Evolutionary conservation across 306 rosid species (phyloP).

Genomic region (Calophaca sinica): DNA sequence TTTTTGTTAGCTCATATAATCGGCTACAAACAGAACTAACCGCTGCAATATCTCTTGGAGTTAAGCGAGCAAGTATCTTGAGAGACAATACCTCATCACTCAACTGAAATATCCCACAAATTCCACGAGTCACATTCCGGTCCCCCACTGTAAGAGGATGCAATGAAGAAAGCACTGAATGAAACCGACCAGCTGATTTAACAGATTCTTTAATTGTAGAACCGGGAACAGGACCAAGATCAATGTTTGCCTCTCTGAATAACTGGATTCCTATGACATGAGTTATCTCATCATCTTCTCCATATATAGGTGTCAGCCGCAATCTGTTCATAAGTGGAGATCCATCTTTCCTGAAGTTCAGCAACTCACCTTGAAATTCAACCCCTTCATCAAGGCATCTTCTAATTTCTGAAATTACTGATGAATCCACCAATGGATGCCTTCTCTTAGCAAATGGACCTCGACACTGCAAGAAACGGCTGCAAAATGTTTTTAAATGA

Average conservation of each 20-base stretch:
- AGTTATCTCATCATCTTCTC: slow-evolving; percentile 94
- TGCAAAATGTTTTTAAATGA: slow-evolving; percentile 57
- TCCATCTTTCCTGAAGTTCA: slow-evolving; percentile 99
- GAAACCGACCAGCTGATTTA: slow-evolving; percentile 69
- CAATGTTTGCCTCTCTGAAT: slow-evolving; percentile 88
- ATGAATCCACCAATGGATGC: slow-evolving; percentile 90
- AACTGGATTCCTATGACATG: slow-evolving; percentile 95
- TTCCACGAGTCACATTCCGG: slow-evolving; percentile 84
- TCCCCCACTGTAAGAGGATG: slow-evolving; percentile 68
- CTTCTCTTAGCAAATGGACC: slow-evolving; percentile 99
- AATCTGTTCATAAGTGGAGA: slow-evolving; percentile 96
- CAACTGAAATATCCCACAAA: slow-evolving; percentile 90
- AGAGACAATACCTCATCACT: slow-evolving; percentile 95
- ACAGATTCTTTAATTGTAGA: slow-evolving; percentile 64
- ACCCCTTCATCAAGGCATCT: slow-evolving; percentile 88
- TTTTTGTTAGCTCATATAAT: slow-evolving; percentile 78
- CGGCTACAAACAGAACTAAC: slow-evolving; percentile 86
- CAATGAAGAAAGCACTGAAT: slow-evolving; percentile 70
- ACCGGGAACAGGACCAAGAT: slow-evolving; percentile 86
- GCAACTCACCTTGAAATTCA: slow-evolving; percentile 95
- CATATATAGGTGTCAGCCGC: slow-evolving; percentile 89
- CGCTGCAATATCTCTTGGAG: slow-evolving; percentile 97
- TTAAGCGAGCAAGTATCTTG: slow-evolving; percentile 86
- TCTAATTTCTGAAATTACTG: slow-evolving; percentile 86
- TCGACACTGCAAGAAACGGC: slow-evolving; percentile 98